Evolutionary conservation across 225 moss, liverwort and hornwort genomes (phyloP), one percentile per base, ranked within the genome.

Genomic region (Neckera pumila): DNA sequence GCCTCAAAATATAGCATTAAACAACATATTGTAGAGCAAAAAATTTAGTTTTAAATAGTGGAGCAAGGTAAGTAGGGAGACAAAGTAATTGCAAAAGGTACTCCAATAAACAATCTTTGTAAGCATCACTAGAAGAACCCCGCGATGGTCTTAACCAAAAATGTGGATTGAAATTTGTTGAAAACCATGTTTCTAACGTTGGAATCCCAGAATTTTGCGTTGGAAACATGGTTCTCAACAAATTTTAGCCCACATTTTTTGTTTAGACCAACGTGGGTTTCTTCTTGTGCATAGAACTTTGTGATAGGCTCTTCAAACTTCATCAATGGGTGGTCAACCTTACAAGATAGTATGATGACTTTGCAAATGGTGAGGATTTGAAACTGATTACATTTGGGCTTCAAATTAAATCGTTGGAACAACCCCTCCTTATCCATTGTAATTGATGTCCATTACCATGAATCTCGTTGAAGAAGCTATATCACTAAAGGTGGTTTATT

Each of bases 291-390:
- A 22, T 0, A 21, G 1, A 34, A 1, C 36, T 53, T 53, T 22
- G 9, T 53, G 0, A 14, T 2, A 34, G 5, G 22, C 14, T 36
- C 23, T 54, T 54, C 23, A 77, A 23, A 36, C 14, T 4, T 47
- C 36, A 0, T 77, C 9, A 23, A 53, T 54, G 5, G 33, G 1
- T 4, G 33, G 1, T 4, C 0, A 0, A 75, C 33, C 4, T 47
- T 4, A 1, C 1, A 11, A 4, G 3, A 14, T 0, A 7, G 20
- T 19, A 75, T 20, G 6, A 30, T 11, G 3, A 75, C 8, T 49
- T 1, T 0, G 0, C 2, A 0, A 49, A 49, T 7, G 49, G 49
- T 1, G 0, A 75, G 1, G 33, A 20, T 20, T 75, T 76, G 12
- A 76, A 51, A 76, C 0, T 16, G 0, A 3, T 33, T 8, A 12